Evolutionary conservation across 352 stramenopile species (phyloP), one percentile per base, ranked within the genome.

Genomic region (Pythium brassicae): DNA sequence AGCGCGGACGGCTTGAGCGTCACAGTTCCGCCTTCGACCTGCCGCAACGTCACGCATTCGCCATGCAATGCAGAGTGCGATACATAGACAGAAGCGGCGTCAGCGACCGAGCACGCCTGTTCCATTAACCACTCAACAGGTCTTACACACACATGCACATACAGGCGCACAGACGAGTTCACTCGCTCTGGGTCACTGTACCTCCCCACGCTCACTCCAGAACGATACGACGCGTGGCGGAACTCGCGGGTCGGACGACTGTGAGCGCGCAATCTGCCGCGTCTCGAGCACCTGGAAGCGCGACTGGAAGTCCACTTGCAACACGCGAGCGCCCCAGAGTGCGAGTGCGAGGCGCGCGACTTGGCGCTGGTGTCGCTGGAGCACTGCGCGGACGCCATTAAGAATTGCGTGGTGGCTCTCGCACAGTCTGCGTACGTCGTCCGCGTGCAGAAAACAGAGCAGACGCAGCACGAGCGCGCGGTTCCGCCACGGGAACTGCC

Each of bases 121-220:
- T n/a, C n/a, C n/a, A n/a, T n/a, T n/a, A n/a, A n/a, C n/a, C n/a
- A n/a, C n/a, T n/a, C n/a, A n/a, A n/a, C n/a, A n/a, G n/a, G n/a
- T n/a, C n/a, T n/a, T n/a, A n/a, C n/a, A n/a, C n/a, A n/a, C n/a
- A n/a, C n/a, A n/a, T n/a, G n/a, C n/a, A n/a, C n/a, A n/a, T n/a
- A n/a, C n/a, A n/a, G n/a, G n/a, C n/a, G n/a, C n/a, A n/a, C n/a
- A n/a, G n/a, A n/a, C n/a, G n/a, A n/a, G n/a, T n/a, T n/a, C n/a
- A n/a, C n/a, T n/a, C n/a, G n/a, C n/a, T n/a, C n/a, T n/a, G n/a
- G n/a, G n/a, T n/a, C n/a, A n/a, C n/a, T n/a, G n/a, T n/a, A 88
- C 78, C 64, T 74, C 53, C 1, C 78, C 78, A 44, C 66, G 70
- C 50, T 89, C 78, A 15, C 56, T 69, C 78, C 78, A 89, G 44